Conservation (phyloP, 116 monocot species). For the Posidonia oceanica region DNA sequence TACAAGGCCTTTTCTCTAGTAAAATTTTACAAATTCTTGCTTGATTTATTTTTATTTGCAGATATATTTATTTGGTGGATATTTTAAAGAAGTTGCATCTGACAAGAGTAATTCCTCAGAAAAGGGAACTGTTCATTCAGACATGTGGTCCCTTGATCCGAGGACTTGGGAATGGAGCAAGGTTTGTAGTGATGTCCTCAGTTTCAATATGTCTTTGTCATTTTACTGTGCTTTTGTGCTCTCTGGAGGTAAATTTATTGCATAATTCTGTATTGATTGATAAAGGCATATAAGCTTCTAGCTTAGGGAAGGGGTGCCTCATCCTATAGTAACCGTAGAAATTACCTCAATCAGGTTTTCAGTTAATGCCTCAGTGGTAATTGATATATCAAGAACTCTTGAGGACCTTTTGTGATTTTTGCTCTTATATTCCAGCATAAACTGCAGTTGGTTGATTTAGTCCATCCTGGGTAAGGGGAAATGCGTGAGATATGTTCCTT, state of each 20-base stretch:
- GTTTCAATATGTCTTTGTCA: constrained; percentile 2
- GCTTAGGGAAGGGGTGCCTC: too few relatives aligned
- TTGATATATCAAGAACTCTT: too few relatives aligned
- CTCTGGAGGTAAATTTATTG: too few relatives aligned
- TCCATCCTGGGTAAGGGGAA: too few relatives aligned
- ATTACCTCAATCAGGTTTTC: too few relatives aligned
- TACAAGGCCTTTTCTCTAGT: too few relatives aligned
- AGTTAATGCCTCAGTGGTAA: too few relatives aligned
- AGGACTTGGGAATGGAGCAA: constrained; percentile 94
- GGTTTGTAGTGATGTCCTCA: constrained; percentile 21
- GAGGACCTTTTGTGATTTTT: too few relatives aligned
- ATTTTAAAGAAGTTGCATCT: constrained; percentile 68
- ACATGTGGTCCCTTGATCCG: constrained; percentile 96
- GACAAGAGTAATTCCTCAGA: constrained; percentile 68
- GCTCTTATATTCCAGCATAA: too few relatives aligned
- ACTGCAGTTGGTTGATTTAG: too few relatives aligned
- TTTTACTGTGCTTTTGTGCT: background rate
- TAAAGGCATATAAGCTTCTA: background rate
- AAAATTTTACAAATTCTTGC: background rate
- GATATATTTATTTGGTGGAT: constrained; percentile 93
- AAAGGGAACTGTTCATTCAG: constrained; percentile 93
- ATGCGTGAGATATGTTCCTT: too few relatives aligned
- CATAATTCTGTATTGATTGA: background rate
- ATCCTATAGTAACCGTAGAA: too few relatives aligned
- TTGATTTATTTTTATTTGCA: constrained; percentile 16